phyloP scores from a whole-genome alignment of 192 early-diverging fungal species.

The Coemansia sp. region DNA sequence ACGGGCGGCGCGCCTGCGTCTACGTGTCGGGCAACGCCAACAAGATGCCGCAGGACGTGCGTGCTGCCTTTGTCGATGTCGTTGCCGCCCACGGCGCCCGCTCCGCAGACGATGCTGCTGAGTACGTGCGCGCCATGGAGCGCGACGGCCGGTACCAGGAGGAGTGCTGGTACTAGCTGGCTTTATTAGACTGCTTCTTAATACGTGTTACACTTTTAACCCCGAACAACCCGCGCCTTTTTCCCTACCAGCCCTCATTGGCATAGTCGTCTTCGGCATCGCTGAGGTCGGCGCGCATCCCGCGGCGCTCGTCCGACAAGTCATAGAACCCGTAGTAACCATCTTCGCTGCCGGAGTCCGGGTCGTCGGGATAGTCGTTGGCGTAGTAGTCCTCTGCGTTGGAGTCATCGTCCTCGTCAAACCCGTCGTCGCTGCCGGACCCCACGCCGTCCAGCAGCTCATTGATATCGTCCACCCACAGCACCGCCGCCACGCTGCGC shows the following conservation, averaged over 20 bases:
- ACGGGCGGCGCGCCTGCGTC: slow-evolving; percentile 59
- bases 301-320: slow-evolving; percentile 32
- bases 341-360: slow-evolving; percentile 26
- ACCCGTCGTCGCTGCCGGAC: slow-evolving; percentile 25
- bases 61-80: slow-evolving; percentile 33
- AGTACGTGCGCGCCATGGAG: slow-evolving; percentile 52
- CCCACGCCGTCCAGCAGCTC: slow-evolving; percentile 34
- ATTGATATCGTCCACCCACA: slow-evolving; percentile 59
- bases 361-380: slow-evolving; percentile 79
- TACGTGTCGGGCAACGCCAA: slow-evolving; percentile 71
- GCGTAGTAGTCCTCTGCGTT: slow-evolving; percentile 79
- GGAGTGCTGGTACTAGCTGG: slow-evolving; percentile 73
- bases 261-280: neutral
- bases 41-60: slow-evolving; percentile 45
- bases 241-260: slow-evolving; percentile 12
- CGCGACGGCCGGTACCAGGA: slow-evolving; percentile 76
- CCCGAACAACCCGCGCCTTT: too few species aligned
- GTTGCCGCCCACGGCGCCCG: neutral
- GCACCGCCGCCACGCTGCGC: slow-evolving; percentile 24
- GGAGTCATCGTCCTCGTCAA: slow-evolving; percentile 62
- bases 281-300: slow-evolving; percentile 1
- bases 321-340: slow-evolving; percentile 30
- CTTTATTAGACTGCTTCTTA: too few species aligned
- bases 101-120: neutral
- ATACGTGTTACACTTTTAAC: too few species aligned